phyloP scores from a whole-genome alignment of 2,329 filamentous ascomycete species.

The Alternaria sp. region DNA sequence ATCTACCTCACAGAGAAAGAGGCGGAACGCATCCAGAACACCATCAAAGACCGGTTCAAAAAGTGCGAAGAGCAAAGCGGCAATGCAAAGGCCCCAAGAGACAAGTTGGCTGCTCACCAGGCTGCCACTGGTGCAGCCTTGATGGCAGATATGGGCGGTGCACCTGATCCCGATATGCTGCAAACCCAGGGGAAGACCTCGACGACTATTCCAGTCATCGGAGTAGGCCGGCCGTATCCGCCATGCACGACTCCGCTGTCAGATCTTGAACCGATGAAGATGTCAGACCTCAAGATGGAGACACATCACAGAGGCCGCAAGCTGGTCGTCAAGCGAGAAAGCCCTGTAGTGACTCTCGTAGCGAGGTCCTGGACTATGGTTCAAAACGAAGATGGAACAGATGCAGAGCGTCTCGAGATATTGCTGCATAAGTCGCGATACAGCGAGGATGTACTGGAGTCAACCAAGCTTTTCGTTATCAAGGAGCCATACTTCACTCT shows the following conservation, averaged over 20 bases:
- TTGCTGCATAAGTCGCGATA: slow-evolving; percentile 33
- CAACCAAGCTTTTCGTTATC: slow-evolving; percentile 51
- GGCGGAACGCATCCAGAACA: slow-evolving; percentile 32
- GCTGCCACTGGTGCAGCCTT: slow-evolving; percentile 39
- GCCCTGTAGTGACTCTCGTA: slow-evolving; percentile 37
- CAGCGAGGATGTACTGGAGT: slow-evolving; percentile 43
- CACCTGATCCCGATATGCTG: slow-evolving; percentile 28
- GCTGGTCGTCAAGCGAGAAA: slow-evolving; percentile 43
- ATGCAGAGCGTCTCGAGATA: slow-evolving; percentile 40
- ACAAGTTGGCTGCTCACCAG: slow-evolving; percentile 28
- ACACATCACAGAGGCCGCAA: slow-evolving; percentile 51
- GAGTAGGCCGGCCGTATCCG: slow-evolving; percentile 32
- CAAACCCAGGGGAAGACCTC: slow-evolving; percentile 22
- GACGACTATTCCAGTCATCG: slow-evolving; percentile 28
- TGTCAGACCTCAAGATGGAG: slow-evolving; percentile 47
- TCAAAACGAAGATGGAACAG: slow-evolving; percentile 46
- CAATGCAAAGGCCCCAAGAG: slow-evolving; percentile 24
- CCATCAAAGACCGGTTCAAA: slow-evolving; percentile 24
- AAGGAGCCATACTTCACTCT: slow-evolving; percentile 63
- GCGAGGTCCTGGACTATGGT: slow-evolving; percentile 43
- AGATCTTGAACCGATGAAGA: slow-evolving; percentile 31
- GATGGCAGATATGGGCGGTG: slow-evolving; percentile 40
- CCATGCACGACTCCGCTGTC: slow-evolving; percentile 24
- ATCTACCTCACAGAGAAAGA: slow-evolving; percentile 38
- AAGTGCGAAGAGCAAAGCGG: slow-evolving; percentile 24